Evolutionary conservation across 2,329 filamentous ascomycete genomes (phyloP), one percentile per base, ranked within the genome.

Genomic region (Furcasterigmium sp.): DNA sequence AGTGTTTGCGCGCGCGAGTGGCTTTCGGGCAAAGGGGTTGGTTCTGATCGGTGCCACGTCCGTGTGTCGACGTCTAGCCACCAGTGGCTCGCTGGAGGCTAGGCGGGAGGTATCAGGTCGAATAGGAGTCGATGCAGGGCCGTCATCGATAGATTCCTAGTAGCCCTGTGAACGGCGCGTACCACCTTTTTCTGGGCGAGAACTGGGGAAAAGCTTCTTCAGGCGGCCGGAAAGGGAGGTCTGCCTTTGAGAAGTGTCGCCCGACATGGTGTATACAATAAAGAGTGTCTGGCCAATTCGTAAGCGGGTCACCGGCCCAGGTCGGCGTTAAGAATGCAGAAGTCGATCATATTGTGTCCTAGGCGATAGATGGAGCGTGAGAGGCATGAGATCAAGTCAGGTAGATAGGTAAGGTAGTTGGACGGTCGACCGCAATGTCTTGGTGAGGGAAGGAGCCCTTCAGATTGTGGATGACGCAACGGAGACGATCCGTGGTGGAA

Each of bases 111-210:
- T 26, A 11, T 11, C 23, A 26, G 23, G 23, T 7, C 7, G 21
- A 21, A 6, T 11, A 18, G 25, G 37, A 8, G 23, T 20, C 37
- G 37, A 32, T 32, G 29, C 8, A 32, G 13, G 29, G 29, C n/a
- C n/a, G 29, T n/a, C n/a, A 8, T 55, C 53, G 42, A 49, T 29
- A 15, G 46, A 41, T 25, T 59, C 56, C 59, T 54, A 60, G 39
- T 54, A 59, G 2, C 59, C 55, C 5, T 53, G 52, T 19, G 49
- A 43, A 30, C 72, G 69, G 34, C 59, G 43, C 2, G 75, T 78
- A 9, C 74, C 68, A 17, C 76, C 73, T 23, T 68, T 66, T 48
- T 79, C 76, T 1, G 70, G 63, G 7, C 67, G 69, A 44, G 69
- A 64, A 47, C 67, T 73, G 0, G 75, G 75, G 9, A 75, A 57